phyloP scores from a whole-genome alignment of 192 early-diverging fungal genomes.

The Coemansia sp. region DNA sequence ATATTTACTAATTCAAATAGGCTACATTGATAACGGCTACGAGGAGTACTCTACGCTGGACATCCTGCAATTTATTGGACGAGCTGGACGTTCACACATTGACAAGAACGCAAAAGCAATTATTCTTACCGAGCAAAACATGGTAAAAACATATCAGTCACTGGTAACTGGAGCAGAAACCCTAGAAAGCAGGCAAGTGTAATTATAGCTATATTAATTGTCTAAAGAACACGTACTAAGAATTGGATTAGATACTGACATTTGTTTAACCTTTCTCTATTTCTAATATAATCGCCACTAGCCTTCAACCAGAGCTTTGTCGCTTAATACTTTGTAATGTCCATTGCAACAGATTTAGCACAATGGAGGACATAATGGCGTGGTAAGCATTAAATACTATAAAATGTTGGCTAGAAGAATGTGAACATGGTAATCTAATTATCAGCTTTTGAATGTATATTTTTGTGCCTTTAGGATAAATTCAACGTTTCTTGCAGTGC shows the following conservation, averaged over 20 bases:
- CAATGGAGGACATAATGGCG: conserved; percentile 18
- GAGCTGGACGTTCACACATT: conserved; percentile 75
- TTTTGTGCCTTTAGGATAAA: conserved; percentile 39
- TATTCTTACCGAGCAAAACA: conserved; percentile 59
- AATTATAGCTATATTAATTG: neutral
- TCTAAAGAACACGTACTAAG: no score
- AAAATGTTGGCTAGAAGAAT: neutral
- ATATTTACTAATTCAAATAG: neutral
- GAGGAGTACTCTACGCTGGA: conserved; percentile 64
- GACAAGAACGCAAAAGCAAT: conserved; percentile 66
- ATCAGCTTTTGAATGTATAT: neutral
- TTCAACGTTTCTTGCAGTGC: conserved; percentile 22
- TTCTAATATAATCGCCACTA: conserved; percentile 12
- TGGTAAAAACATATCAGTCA: conserved; percentile 51
- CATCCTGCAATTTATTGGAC: conserved; percentile 74
- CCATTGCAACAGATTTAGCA: conserved; percentile 31
- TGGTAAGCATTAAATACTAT: conserved; percentile 15
- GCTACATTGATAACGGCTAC: conserved; percentile 42
- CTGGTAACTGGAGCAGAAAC: conserved; percentile 61
- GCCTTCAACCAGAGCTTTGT: conserved; percentile 61
- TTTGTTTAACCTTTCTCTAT: neutral
- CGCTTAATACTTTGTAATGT: conserved; percentile 46
- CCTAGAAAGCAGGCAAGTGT: conserved; percentile 65
- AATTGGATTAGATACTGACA: neutral
- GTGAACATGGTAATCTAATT: neutral